Evolutionary conservation across 148 eudicot species (phyloP), one percentile per base, ranked within the genome.

Genomic region (Linanthus parryae): DNA sequence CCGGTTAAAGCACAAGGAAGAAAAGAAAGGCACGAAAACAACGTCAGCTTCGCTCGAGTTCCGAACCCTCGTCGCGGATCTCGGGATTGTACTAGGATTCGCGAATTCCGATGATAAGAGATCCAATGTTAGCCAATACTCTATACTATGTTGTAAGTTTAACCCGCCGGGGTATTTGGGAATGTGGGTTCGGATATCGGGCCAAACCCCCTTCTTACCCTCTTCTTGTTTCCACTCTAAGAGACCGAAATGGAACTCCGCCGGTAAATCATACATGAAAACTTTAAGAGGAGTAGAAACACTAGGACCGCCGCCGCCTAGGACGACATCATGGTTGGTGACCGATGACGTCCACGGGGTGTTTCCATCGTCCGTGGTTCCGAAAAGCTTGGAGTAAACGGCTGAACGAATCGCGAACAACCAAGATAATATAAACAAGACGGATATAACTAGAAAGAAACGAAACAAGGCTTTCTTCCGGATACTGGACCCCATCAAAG

Each of bases 81-180:
- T 77, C n/a, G n/a, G n/a, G n/a, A n/a, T n/a, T n/a, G n/a, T n/a
- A n/a, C n/a, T n/a, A 43, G 70, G 73, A 25, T 62, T 68, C 18
- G 76, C 48, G 45, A 70, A 72, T 58, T 88, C 88, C 1, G 99
- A 94, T 46, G 54, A 66, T 23, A 94, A 75, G 41, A 94, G 91
- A 76, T 94, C 99, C 53, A 94, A 65, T 4, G 96, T 82, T 31
- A 88, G 94, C 99, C 99, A 94, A 74, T 84, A 94, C 57, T 84
- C 99, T 58, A 94, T 82, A 58, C 99, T 94, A 54, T 94, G 99
- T 66, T 94, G 99, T 59, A 88, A 46, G 55, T 94, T 94, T 58
- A 94, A 59, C 5, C 99, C 99, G 38, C 99, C 96, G 1, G 96
- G 99, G 47, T 94, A 94, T 0, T 42, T 23, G 35, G 99, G 99